phyloP scores from a whole-genome alignment of 495 filamentous ascomycete genomes.

The Neurospora discreta region DNA sequence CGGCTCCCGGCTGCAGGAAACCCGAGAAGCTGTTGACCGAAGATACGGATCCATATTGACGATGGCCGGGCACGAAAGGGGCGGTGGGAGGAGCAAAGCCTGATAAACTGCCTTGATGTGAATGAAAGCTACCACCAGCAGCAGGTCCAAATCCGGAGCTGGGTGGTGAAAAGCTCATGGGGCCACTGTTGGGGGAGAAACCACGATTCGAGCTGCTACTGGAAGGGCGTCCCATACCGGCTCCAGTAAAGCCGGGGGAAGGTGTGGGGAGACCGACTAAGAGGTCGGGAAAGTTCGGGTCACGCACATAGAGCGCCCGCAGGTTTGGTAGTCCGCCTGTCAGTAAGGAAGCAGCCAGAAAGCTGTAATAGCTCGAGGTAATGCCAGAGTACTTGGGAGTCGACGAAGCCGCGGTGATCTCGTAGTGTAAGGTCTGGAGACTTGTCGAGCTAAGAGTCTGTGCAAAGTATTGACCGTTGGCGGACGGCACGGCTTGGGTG shows the following conservation, averaged over 20 bases:
- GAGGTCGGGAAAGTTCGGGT: slow-evolving; percentile 63
- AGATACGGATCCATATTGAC: slow-evolving; percentile 9
- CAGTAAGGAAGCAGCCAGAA: slow-evolving; percentile 72
- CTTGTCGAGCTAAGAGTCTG: slow-evolving; percentile 55
- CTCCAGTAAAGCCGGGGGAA: slow-evolving; percentile 34
- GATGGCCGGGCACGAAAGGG: slow-evolving; percentile 5
- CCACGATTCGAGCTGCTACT: slow-evolving; percentile 18
- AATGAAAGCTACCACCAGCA: slow-evolving; percentile 7
- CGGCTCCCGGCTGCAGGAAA: neutral
- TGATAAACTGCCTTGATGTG: slow-evolving; percentile 9
- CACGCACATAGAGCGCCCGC: slow-evolving; percentile 70
- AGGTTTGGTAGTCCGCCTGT: slow-evolving; percentile 64
- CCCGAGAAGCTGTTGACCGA: slow-evolving; percentile 2
- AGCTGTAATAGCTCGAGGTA: slow-evolving; percentile 66
- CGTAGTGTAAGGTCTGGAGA: slow-evolving; percentile 64
- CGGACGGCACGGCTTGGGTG: slow-evolving; percentile 50
- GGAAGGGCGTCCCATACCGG: slow-evolving; percentile 24
- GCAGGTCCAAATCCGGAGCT: neutral
- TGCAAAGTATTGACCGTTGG: slow-evolving; percentile 33
- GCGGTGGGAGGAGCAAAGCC: slow-evolving; percentile 1
- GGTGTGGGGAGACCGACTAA: slow-evolving; percentile 58
- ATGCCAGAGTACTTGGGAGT: slow-evolving; percentile 46
- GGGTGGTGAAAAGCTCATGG: neutral
- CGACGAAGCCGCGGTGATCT: slow-evolving; percentile 55
- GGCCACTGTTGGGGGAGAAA: neutral